These are phyloP conservation scores for Madurella mycetomatis DNA, from an alignment of 2,329 filamentous ascomycete genomes.

Conservation along the genomic window DNA sequence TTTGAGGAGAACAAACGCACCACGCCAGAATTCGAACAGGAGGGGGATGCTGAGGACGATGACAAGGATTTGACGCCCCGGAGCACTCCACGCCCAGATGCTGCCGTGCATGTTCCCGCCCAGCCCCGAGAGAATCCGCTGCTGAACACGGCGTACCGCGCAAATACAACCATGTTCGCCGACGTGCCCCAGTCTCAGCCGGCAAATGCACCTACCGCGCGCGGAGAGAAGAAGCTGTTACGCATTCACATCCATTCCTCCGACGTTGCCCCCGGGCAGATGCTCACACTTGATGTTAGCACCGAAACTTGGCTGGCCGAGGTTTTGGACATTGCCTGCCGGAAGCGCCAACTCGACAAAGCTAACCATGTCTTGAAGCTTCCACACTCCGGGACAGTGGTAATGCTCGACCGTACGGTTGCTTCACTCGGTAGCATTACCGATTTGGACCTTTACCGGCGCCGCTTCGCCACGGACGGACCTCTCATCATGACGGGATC, in stretches of 20 bases:
- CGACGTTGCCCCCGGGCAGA: slow-evolving; percentile 67
- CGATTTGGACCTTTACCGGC: slow-evolving; percentile 70
- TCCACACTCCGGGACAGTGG: slow-evolving; percentile 67
- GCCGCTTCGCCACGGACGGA: slow-evolving; percentile 71
- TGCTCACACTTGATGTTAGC: slow-evolving; percentile 69
- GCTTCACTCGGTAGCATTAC: slow-evolving; percentile 71
- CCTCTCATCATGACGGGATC: slow-evolving; percentile 64
- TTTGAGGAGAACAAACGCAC: slow-evolving; percentile 64
- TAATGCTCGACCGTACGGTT: slow-evolving; percentile 71
- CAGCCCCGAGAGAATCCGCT: slow-evolving; percentile 54
- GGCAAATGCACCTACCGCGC: slow-evolving; percentile 36
- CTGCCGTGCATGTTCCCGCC: slow-evolving; percentile 29
- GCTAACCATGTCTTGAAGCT: slow-evolving; percentile 74
- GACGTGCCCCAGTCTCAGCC: slow-evolving; percentile 48
- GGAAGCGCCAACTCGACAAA: slow-evolving; percentile 74
- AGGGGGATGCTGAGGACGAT: slow-evolving; percentile 36
- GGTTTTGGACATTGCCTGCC: slow-evolving; percentile 72
- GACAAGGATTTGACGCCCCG: slow-evolving; percentile 43
- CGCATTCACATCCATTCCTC: slow-evolving; percentile 67
- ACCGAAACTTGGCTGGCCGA: slow-evolving; percentile 81
- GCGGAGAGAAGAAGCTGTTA: slow-evolving; percentile 66
- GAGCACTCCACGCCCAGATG: slow-evolving; percentile 45
- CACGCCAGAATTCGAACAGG: slow-evolving; percentile 63
- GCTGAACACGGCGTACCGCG: slow-evolving; percentile 56
- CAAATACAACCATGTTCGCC: slow-evolving; percentile 50